These are phyloP conservation scores for Neotropicomus parvogracilis DNA, from an alignment of 1,284 basidiomycete species.

Conservation along the genomic window DNA sequence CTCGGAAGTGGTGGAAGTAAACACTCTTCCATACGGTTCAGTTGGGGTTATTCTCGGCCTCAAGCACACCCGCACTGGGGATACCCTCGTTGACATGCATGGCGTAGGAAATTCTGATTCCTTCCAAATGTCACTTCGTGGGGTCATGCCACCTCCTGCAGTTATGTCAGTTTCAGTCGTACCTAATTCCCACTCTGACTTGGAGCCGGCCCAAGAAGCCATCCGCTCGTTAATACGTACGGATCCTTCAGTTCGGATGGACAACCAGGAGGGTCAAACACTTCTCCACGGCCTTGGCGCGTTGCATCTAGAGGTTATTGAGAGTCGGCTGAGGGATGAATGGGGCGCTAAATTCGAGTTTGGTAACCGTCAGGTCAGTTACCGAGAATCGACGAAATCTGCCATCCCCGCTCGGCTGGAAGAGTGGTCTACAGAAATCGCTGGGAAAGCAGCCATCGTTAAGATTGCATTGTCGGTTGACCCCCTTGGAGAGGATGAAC, in stretches of 20 bases:
- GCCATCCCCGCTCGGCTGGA: slow-evolving; percentile 32
- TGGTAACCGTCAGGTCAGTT: slow-evolving; percentile 75
- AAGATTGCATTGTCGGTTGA: slow-evolving; percentile 52
- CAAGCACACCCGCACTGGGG: slow-evolving; percentile 83
- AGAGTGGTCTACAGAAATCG: slow-evolving; percentile 59
- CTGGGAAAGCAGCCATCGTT: slow-evolving; percentile 48
- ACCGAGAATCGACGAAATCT: slow-evolving; percentile 65
- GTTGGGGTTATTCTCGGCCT: slow-evolving; percentile 85
- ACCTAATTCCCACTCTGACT: slow-evolving; percentile 78
- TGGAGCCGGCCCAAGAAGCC: slow-evolving; percentile 73
- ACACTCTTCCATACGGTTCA: slow-evolving; percentile 76
- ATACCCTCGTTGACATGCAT: slow-evolving; percentile 65
- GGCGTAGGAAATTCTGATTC: slow-evolving; percentile 31
- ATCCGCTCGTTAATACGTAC: slow-evolving; percentile 75
- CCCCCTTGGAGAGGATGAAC: slow-evolving; percentile 50
- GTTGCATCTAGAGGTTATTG: slow-evolving; percentile 84
- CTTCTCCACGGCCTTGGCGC: slow-evolving; percentile 82
- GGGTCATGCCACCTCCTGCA: slow-evolving; percentile 70
- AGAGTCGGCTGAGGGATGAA: slow-evolving; percentile 74
- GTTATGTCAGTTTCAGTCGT: slow-evolving; percentile 79
- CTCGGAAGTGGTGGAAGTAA: slow-evolving; percentile 73
- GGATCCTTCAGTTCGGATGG: slow-evolving; percentile 79
- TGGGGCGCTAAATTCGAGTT: slow-evolving; percentile 78
- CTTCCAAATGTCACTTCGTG: slow-evolving; percentile 46
- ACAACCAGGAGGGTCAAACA: slow-evolving; percentile 77